These are phyloP conservation scores for Macrophomina pseudophaseolina DNA, from an alignment of 2,329 filamentous ascomycete species.

Conservation along the genomic window DNA sequence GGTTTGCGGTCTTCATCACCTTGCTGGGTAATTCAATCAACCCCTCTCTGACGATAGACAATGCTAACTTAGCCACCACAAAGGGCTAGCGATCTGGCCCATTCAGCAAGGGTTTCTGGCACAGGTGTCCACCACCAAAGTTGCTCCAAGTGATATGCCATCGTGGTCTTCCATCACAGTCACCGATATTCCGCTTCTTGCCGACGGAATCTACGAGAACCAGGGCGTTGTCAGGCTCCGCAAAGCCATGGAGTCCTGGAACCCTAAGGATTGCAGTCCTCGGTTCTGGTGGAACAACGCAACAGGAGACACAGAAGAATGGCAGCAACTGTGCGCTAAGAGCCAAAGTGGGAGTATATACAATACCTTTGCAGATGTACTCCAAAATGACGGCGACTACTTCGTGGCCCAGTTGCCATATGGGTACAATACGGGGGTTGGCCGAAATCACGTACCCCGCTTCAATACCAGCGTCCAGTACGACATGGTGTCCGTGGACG, in stretches of 20 bases:
- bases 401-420: neutral
- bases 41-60: neutral
- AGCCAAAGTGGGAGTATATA: neutral
- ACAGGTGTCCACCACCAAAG: neutral
- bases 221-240: neutral
- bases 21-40: neutral
- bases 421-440: neutral
- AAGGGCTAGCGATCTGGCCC: neutral
- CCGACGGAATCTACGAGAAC: neutral
- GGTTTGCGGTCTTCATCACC: neutral
- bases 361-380: neutral
- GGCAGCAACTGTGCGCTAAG: neutral
- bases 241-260: neutral
- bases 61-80: neutral
- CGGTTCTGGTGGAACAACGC: neutral
- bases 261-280: neutral
- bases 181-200: neutral
- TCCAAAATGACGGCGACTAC: neutral
- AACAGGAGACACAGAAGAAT: neutral
- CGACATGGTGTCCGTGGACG: neutral
- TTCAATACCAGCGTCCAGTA: slow-evolving; percentile 1
- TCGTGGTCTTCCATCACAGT: neutral
- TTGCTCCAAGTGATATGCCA: too few species aligned
- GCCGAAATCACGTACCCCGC: neutral
- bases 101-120: neutral